A percentile compares a stretch with the other conserved stretches of the same genome.
These are phyloP conservation scores for Dipteronia dyeriana DNA, from an alignment of 345 rosid genomes.

Conservation along the genomic window DNA sequence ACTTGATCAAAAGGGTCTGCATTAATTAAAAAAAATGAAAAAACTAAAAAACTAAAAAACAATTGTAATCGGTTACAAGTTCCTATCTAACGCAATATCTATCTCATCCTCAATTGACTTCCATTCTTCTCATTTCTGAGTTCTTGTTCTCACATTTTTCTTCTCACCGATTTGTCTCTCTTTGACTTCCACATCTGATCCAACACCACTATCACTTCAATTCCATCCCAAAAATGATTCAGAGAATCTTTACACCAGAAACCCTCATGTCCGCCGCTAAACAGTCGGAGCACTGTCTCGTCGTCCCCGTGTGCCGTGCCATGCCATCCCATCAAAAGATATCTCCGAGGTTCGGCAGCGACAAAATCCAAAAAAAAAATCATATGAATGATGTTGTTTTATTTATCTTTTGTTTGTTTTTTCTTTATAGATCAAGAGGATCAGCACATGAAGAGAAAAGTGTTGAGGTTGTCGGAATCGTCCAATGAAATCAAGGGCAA, in stretches of 20 bases:
- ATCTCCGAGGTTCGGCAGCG: slow-evolving; percentile 54
- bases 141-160: too few species aligned
- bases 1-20: too few species aligned
- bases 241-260: slow-evolving; percentile 52
- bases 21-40: too few species aligned
- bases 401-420: neutral
- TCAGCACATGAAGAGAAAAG: slow-evolving; percentile 81
- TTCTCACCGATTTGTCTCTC: too few species aligned
- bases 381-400: neutral
- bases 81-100: too few species aligned
- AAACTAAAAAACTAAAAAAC: too few species aligned
- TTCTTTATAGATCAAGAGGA: slow-evolving; percentile 62
- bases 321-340: slow-evolving; percentile 83
- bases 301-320: slow-evolving; percentile 79
- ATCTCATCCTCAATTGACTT: too few species aligned
- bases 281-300: slow-evolving; percentile 69
- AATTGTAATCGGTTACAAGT: too few species aligned
- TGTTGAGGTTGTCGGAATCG: slow-evolving; percentile 65
- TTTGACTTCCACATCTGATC: too few species aligned
- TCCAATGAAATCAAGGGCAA: slow-evolving; percentile 66
- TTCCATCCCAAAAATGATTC: slow-evolving; percentile 41
- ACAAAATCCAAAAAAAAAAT: neutral
- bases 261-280: slow-evolving; percentile 68
- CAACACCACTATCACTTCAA: too few species aligned
- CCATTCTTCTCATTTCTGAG: too few species aligned